Evolutionary conservation across 139 green algal genomes (phyloP).

Genomic region (Coelastrella sp.): DNA sequence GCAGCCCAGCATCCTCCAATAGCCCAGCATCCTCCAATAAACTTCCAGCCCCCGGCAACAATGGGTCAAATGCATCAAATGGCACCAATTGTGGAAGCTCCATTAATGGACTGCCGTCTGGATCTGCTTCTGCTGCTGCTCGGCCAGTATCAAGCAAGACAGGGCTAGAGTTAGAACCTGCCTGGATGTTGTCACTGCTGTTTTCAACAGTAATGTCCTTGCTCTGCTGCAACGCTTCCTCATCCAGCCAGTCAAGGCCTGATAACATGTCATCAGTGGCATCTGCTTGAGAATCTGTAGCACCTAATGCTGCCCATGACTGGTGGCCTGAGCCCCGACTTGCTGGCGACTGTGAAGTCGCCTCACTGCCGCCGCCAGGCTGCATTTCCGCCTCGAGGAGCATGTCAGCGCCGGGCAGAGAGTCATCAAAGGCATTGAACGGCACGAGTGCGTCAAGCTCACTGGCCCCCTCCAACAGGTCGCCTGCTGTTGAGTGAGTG

Average conservation of each 20-base stretch:
- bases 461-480: background rate
- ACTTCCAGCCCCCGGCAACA: slow-evolving; percentile 17
- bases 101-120: background rate
- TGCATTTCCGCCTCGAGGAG: slow-evolving; percentile 4
- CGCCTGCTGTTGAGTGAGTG: background rate
- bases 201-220: background rate
- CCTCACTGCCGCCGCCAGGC: background rate
- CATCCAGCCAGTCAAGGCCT: slow-evolving; percentile 35
- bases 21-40: slow-evolving; percentile 37
- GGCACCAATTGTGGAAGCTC: slow-evolving; percentile 51
- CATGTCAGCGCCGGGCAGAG: slow-evolving; percentile 36
- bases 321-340: too few species aligned
- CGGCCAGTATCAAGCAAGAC: background rate
- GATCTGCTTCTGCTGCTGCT: background rate
- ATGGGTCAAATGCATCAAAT: slow-evolving; percentile 56
- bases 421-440: slow-evolving; percentile 54
- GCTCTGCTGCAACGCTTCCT: background rate
- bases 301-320: background rate
- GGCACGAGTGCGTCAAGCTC: slow-evolving; percentile 46
- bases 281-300: background rate
- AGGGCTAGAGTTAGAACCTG: background rate
- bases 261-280: slow-evolving; percentile 15
- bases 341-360: too few species aligned
- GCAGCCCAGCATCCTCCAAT: slow-evolving; percentile 31
- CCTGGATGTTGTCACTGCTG: background rate